Percentiles rank a stretch among this genome's conserved stretches.
These are phyloP conservation scores for Gossypium gossypioides DNA, from an alignment of 441 rosid species.

Conservation along the genomic window DNA sequence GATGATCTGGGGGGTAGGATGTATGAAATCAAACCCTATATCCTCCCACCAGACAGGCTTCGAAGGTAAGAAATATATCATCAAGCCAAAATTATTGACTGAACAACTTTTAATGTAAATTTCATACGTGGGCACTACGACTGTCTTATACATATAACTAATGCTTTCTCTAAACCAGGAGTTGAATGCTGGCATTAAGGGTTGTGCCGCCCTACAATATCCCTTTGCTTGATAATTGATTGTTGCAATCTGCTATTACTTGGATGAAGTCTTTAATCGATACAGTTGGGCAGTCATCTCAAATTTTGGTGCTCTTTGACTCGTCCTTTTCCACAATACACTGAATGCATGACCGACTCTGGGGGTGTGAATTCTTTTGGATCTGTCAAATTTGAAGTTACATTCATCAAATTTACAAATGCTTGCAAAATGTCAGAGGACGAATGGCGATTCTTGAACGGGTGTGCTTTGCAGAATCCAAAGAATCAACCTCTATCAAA, in stretches of 20 bases:
- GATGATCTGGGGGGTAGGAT: constrained; percentile 20
- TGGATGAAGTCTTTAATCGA: background rate
- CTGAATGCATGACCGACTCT: background rate
- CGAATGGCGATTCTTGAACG: background rate
- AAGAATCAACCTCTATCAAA: background rate
- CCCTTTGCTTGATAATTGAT: background rate
- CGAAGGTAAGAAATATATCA: constrained; percentile 19
- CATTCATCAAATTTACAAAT: constrained; percentile 11
- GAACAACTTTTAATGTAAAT: background rate
- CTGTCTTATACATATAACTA: constrained; percentile 1
- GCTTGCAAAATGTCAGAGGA: background rate
- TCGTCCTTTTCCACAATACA: background rate
- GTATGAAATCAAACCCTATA: constrained; percentile 12
- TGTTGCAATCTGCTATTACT: background rate
- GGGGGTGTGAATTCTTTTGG: background rate
- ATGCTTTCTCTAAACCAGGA: constrained; percentile 17
- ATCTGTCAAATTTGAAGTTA: background rate
- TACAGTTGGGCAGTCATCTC: background rate
- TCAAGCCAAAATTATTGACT: background rate
- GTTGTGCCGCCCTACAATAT: background rate
- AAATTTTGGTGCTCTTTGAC: background rate
- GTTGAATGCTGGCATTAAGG: constrained; percentile 12
- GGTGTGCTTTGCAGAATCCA: background rate
- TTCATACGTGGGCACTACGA: background rate
- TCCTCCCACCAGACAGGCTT: constrained; percentile 23